Evolutionary conservation across 441 rosid species (phyloP), one percentile per base, ranked within the genome.

Genomic region (Brassica hybrid): DNA sequence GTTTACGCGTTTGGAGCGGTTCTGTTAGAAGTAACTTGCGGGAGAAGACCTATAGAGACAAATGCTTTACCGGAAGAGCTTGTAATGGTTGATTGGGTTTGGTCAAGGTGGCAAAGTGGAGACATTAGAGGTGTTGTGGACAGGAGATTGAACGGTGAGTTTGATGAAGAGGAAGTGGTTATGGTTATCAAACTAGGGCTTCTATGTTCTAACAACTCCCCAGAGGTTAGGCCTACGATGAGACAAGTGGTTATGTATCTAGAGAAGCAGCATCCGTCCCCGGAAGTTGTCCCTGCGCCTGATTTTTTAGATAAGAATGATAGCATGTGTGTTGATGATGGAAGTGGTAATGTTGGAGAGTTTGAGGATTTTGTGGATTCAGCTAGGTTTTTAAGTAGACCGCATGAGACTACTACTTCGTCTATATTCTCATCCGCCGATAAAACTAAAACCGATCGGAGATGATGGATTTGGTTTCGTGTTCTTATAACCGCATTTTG

Each of bases 1-100:
- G 93, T 90, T 71, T 94, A 84, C 65, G 95, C 98, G 9, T 91
- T 92, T 74, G 98, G 97, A 10, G 97, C 98, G 2, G 72, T 91
- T 64, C 63, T 90, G 72, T 82, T 94, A 9, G 97, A 91, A 77
- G 89, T 88, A 27, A 88, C 82, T 6, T 94, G 97, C 66, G 98
- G 97, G 38, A 84, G 97, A 72, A 86, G 91, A 58, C 98, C 98
- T 0, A 82, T 91, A 5, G 97, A 94, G 69, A 87, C 89, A 3
- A 90, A 83, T 66, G 93, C 94, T 2, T 60, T 72, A 76, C 97
- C 93, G 0, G 97, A 91, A 80, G 97, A 94, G 87, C 90, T 87
- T 63, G 79, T 92, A 27, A 72, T 92, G 88, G 91, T 91, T 73
- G 97, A 94, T 58, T 90, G 97, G 97, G 92, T 89, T 52, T 89